Base-by-base conservation (phyloP, 1,284 basidiomycete genomes). In the Pholiota adiposa region DNA sequence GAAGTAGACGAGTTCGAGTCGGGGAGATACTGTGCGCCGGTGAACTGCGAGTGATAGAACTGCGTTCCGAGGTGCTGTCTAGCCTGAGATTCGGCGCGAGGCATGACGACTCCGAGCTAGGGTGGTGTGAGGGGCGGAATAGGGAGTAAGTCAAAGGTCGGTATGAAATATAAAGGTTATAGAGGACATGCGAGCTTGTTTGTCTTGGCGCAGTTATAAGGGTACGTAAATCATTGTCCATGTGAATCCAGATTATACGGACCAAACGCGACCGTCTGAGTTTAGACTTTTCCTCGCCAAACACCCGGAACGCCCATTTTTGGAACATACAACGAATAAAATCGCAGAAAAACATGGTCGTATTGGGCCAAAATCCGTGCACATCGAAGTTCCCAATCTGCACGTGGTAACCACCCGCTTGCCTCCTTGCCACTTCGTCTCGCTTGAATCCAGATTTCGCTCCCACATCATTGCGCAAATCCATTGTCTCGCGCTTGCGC, bases 61-160 rank as follows among this genome's bases (percentile, higher is more conserved):
- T 72, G 70, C 33, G 60, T 60, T 41, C 58, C 63, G 12, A 67
- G 54, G 53, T 65, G 63, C 64, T 75, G 41, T 16, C 14, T 21
- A 8, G 29, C 43, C 31, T 55, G 75, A 12, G 72, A 67, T 19
- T 75, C 73, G 56, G 70, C 72, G 61, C 77, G 75, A 67, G 77
- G 77, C 77, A 79, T 78, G 52, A 60, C 60, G 49, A 60, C 60
- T 46, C 60, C 54, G 61, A 62, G 62, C 54, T 27, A 56, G 54
- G 44, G 48, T 50, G 23, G 48, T 18, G 29, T 18, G 56, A 51
- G 53, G 53, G 54, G 54, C 33, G 46, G 46, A 51, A 33, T 51
- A 53, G 33, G 16, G 41, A 51, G 50, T 53, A 44, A 29, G 44
- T 43, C 36, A 44, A 12, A 25, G 29, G 7, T n/a, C 16, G 36